A percentile compares a stretch with the other conserved stretches of the same genome.
Conservation (phyloP, 176 grass and related monocot genomes). For the Saccharum spontaneum region DNA sequence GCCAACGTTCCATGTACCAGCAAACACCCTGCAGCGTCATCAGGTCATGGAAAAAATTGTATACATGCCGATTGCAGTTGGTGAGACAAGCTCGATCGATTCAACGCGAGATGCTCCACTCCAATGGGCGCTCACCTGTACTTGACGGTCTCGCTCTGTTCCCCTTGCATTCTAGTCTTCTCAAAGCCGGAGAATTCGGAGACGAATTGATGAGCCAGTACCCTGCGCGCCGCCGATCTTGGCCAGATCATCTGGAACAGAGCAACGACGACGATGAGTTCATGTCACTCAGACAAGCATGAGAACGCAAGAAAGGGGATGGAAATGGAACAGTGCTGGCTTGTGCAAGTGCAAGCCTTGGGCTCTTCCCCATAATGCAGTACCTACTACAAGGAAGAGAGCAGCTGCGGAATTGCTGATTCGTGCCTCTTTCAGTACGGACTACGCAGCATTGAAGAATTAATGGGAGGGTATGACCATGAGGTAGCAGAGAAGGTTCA, state of each 20-base stretch:
- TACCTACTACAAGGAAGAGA: no score
- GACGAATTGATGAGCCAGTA: conserved; percentile 26
- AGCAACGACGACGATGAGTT: not conserved
- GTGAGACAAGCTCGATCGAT: not conserved
- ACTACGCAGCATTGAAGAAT: not conserved
- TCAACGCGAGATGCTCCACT: not conserved
- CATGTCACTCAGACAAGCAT: no score
- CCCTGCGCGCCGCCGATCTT: conserved; percentile 43
- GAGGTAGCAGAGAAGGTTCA: conserved; percentile 7
- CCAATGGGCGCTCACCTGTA: conserved; percentile 52
- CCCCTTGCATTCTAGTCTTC: conserved; percentile 19
- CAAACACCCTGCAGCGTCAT: conserved; percentile 65
- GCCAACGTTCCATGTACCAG: conserved; percentile 81
- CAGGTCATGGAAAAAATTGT: not conserved
- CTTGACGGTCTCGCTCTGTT: conserved; percentile 37
- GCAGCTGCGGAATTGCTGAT: not conserved
- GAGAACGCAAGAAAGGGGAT: no score
- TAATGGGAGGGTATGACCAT: not conserved
- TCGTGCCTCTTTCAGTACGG: not conserved
- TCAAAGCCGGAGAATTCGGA: conserved; percentile 35
- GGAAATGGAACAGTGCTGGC: no score
- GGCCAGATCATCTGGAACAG: conserved; percentile 54
- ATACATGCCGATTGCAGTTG: not conserved
- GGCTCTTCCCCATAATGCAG: no score
- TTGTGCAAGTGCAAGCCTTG: no score